Evolutionary conservation across 164 flowering plant genomes (phyloP).

Genomic region (Dillenia turbinata): DNA sequence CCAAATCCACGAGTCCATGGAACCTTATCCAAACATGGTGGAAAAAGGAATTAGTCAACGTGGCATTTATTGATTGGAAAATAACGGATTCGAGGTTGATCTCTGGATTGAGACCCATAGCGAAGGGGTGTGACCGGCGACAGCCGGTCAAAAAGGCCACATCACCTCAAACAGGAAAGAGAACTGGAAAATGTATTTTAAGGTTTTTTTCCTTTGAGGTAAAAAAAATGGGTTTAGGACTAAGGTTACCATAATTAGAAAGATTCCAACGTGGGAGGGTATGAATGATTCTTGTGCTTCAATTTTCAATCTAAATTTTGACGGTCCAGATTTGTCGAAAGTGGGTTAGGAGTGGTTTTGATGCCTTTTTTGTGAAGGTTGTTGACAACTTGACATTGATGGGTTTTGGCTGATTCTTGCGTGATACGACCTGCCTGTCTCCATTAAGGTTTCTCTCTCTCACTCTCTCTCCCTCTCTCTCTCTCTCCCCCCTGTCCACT

Average conservation of each 20-base stretch:
- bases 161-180: too few species aligned
- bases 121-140: too few species aligned
- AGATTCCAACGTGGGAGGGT: conserved; percentile 3
- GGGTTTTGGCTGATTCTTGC: neutral
- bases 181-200: too few species aligned
- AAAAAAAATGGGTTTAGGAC: too few species aligned
- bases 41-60: too few species aligned
- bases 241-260: conserved; percentile 16
- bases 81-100: too few species aligned
- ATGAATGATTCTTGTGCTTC: neutral
- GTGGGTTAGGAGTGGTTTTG: neutral
- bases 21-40: too few species aligned
- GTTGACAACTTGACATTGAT: conserved; percentile 2
- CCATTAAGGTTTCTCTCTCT: conserved; percentile 27
- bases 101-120: too few species aligned
- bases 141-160: too few species aligned
- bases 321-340: conserved; percentile 12
- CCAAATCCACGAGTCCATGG: too few species aligned
- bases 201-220: too few species aligned
- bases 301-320: neutral
- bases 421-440: conserved; percentile 9
- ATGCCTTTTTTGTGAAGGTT: neutral
- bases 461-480: neutral
- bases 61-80: too few species aligned
- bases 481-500: conserved; percentile 4